These are phyloP conservation scores for Strobilomyces echinocephalus DNA, from an alignment of 768 basidiomycete species.

Conservation along the genomic window DNA sequence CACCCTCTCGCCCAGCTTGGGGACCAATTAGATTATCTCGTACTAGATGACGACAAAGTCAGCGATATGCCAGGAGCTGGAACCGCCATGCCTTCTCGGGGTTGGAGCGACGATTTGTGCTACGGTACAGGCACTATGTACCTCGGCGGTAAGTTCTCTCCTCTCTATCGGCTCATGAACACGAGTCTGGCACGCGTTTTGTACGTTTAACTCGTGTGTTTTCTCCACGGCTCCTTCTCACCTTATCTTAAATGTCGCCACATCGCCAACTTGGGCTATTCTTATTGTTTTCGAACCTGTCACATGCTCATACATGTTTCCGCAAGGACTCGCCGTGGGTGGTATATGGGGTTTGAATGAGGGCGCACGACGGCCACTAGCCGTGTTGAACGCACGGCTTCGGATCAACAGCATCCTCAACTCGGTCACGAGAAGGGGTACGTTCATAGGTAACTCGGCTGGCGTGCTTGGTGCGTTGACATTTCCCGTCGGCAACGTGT, in stretches of 20 bases:
- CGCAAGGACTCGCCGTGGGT: slow-evolving; percentile 87
- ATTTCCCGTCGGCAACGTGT: slow-evolving; percentile 28
- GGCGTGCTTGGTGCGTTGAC: slow-evolving; percentile 85
- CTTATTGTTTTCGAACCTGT: slow-evolving; percentile 76
- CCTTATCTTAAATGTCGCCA: slow-evolving; percentile 60
- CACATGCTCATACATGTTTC: slow-evolving; percentile 67
- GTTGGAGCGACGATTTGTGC: slow-evolving; percentile 99
- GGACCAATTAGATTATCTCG: slow-evolving; percentile 91
- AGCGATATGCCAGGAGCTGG: slow-evolving; percentile 83
- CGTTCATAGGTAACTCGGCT: slow-evolving; percentile 97
- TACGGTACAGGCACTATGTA: slow-evolving; percentile 99
- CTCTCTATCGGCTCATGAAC: slow-evolving; percentile 54
- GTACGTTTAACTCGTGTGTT: slow-evolving; percentile 48
- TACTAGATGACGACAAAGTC: slow-evolving; percentile 95
- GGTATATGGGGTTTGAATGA: slow-evolving; percentile 95
- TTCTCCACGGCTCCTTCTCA: slow-evolving; percentile 46
- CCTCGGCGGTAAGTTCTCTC: slow-evolving; percentile 79
- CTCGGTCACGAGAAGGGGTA: slow-evolving; percentile 93
- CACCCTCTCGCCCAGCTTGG: slow-evolving; percentile 92
- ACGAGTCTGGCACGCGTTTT: slow-evolving; percentile 42
- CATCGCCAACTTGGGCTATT: slow-evolving; percentile 51
- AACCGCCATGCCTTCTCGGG: slow-evolving; percentile 90
- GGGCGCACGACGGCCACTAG: slow-evolving; percentile 83
- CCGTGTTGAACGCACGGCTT: slow-evolving; percentile 78
- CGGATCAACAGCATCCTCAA: slow-evolving; percentile 97